Percentiles rank a stretch among this genome's conserved stretches.
phyloP scores from a whole-genome alignment of 179 eudicot species.

The Silene vulgaris region DNA sequence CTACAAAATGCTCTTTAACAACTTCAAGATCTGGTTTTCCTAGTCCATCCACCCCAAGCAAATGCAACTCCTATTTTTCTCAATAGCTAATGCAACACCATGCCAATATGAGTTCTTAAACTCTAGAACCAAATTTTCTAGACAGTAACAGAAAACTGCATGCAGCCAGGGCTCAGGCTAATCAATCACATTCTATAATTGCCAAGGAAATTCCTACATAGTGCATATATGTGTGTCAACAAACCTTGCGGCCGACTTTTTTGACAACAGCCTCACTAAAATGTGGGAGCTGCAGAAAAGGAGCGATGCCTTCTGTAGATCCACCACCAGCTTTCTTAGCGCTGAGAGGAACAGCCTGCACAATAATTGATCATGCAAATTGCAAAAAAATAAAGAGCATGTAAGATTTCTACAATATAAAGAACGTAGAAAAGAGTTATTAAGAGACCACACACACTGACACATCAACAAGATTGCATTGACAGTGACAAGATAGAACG shows the following conservation, averaged over 20 bases:
- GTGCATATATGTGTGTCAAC: conserved; percentile 12
- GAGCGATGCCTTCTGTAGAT: conserved; percentile 76
- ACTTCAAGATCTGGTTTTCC: background rate
- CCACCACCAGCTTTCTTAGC: conserved; percentile 80
- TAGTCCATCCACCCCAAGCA: too few species aligned
- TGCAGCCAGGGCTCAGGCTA: conserved; percentile 5
- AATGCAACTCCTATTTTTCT: background rate
- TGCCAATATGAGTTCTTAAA: background rate
- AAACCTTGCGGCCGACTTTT: conserved; percentile 82
- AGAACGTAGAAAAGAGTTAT: background rate
- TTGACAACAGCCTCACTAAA: conserved; percentile 66
- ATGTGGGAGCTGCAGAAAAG: conserved; percentile 92
- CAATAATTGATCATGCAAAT: conserved; percentile 4
- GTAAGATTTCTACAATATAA: background rate
- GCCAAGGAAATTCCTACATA: background rate
- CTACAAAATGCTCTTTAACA: background rate
- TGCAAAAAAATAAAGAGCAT: background rate
- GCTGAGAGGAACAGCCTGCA: conserved; percentile 93
- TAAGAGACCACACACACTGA: background rate
- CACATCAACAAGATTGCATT: background rate
- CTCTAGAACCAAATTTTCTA: too few species aligned
- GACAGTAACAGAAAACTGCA: too few species aligned
- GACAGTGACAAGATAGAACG: background rate
- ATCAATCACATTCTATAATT: conserved; percentile 11
- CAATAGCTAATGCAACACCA: background rate